Evolutionary conservation across 1,284 basidiomycete genomes (phyloP).

Genomic region (Sporisorium sorghi): DNA sequence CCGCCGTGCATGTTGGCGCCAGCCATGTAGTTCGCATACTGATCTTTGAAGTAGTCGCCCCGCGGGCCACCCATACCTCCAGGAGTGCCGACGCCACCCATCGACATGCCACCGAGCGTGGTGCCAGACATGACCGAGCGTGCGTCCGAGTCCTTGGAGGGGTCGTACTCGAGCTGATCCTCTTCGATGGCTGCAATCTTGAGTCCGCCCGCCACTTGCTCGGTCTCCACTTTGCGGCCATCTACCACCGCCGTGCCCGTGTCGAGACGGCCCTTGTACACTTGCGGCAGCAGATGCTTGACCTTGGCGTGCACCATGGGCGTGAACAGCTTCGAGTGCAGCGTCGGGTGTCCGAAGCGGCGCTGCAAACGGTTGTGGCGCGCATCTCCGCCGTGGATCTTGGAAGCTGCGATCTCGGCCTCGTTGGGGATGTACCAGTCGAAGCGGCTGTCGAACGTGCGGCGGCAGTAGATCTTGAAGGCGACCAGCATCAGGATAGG

Average conservation of each 20-base stretch:
- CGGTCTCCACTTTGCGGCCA: constrained; percentile 57
- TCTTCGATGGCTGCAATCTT: constrained; percentile 65
- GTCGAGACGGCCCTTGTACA: constrained; percentile 62
- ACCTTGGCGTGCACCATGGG: constrained; percentile 66
- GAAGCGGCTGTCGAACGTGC: constrained; percentile 59
- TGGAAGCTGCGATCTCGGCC: constrained; percentile 54
- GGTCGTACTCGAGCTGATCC: constrained; percentile 64
- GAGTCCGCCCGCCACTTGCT: constrained; percentile 57
- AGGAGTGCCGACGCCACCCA: constrained; percentile 37
- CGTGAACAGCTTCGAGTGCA: constrained; percentile 62
- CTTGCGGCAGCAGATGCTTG: constrained; percentile 56
- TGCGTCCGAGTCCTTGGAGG: constrained; percentile 55
- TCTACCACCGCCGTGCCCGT: constrained; percentile 48
- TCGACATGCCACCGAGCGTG: constrained; percentile 53
- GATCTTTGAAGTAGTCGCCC: constrained; percentile 54
- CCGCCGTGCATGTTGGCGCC: constrained; percentile 34
- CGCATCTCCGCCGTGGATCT: constrained; percentile 58
- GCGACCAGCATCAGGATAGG: constrained; percentile 61
- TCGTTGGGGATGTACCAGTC: constrained; percentile 67
- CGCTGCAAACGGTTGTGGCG: constrained; percentile 63
- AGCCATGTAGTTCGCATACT: constrained; percentile 60
- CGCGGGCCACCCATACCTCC: constrained; percentile 20
- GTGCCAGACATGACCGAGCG: constrained; percentile 63
- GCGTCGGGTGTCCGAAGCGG: constrained; percentile 67
- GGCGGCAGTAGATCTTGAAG: constrained; percentile 64